These are phyloP conservation scores for Hygrophila difformis DNA, from an alignment of 257 asterid species.

Conservation along the genomic window DNA sequence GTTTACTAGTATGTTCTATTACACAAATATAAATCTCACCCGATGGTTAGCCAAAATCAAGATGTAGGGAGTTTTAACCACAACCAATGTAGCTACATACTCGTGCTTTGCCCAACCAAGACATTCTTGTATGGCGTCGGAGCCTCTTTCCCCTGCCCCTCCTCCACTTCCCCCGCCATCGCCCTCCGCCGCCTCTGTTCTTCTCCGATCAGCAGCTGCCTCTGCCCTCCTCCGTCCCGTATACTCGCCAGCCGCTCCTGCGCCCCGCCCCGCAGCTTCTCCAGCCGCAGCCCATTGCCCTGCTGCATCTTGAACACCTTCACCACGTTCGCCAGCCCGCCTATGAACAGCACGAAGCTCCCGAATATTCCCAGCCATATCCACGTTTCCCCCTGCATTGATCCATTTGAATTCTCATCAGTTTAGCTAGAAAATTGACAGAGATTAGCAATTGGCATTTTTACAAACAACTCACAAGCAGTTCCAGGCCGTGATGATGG, in stretches of 20 bases:
- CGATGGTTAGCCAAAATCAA: no score
- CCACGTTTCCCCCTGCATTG: constrained; percentile 50
- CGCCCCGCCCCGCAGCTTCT: constrained; percentile 85
- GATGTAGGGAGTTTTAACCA: no score
- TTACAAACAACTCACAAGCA: constrained; percentile 29
- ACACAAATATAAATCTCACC: no score
- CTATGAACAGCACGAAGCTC: constrained; percentile 52
- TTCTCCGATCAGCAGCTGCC: constrained; percentile 40
- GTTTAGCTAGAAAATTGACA: no score
- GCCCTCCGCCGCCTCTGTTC: constrained; percentile 22
- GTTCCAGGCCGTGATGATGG: constrained; percentile 42
- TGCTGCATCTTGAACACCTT: constrained; percentile 88
- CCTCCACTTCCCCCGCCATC: constrained; percentile 3
- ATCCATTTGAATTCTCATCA: background rate
- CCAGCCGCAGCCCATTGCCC: constrained; percentile 40
- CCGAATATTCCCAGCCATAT: constrained; percentile 60
- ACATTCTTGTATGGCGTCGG: constrained; percentile 36
- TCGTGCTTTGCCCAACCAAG: constrained; percentile 26
- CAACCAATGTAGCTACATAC: no score
- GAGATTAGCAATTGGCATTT: no score
- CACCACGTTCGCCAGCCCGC: constrained; percentile 62
- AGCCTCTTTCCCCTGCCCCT: constrained; percentile 6
- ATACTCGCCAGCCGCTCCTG: constrained; percentile 41
- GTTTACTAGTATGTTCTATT: no score
- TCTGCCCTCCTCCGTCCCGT: constrained; percentile 35